A percentile compares a stretch with the other conserved stretches of the same genome.
Conservation (phyloP, 192 early-diverging fungal genomes). For the Backusella circina region DNA sequence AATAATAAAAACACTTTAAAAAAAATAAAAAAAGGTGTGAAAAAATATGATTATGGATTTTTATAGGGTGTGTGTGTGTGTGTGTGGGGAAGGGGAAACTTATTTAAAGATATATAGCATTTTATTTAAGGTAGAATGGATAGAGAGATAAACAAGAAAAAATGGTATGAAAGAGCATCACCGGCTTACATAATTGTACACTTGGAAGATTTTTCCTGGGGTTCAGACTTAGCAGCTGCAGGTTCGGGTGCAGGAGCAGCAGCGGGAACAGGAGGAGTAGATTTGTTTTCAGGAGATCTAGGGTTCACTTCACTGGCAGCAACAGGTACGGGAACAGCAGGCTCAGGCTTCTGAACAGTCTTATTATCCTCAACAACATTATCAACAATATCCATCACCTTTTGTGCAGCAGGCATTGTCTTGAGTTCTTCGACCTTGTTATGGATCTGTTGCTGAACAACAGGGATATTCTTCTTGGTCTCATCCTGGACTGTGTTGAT, state of each 20-base stretch:
- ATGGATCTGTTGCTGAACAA: background rate
- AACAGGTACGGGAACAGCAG: background rate
- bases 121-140: background rate
- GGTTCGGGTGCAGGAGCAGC: background rate
- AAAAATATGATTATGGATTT: too few relatives aligned
- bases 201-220: background rate
- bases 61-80: background rate
- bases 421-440: background rate
- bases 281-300: background rate
- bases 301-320: constrained; percentile 13
- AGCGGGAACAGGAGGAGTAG: background rate
- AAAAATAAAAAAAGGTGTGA: too few relatives aligned
- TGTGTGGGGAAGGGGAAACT: background rate
- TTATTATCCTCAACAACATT: background rate
- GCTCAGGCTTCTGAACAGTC: background rate
- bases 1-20: too few relatives aligned
- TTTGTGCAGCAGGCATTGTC: background rate
- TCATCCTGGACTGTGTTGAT: background rate
- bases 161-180: background rate
- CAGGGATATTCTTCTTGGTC: background rate
- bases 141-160: background rate
- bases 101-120: background rate
- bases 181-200: constrained; percentile 7
- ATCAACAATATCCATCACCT: background rate
- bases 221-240: background rate